Conservation (phyloP, 2,329 filamentous ascomycete species). For the Penicillium aurantiogriseum region DNA sequence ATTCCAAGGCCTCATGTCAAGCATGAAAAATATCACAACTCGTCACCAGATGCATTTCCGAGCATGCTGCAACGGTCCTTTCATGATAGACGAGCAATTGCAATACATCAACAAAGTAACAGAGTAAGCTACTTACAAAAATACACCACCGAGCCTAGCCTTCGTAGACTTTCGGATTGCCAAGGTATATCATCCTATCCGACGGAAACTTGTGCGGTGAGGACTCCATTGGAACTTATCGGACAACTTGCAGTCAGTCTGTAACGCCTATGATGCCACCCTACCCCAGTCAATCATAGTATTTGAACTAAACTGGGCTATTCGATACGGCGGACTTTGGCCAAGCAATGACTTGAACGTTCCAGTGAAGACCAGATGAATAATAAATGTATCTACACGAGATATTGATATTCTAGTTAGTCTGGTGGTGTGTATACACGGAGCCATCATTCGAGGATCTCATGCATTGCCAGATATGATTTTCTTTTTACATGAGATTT, state of each 20-base stretch:
- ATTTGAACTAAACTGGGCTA: neutral
- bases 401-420: neutral
- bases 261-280: neutral
- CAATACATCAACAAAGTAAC: neutral
- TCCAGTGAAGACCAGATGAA: no score
- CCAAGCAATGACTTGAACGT: neutral
- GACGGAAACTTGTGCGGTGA: neutral
- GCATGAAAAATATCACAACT: slow-evolving; percentile 12
- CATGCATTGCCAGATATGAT: neutral
- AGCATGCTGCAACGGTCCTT: neutral
- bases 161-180: neutral
- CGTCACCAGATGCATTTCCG: neutral
- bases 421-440: neutral
- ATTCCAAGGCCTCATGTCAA: slow-evolving; percentile 12
- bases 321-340: neutral
- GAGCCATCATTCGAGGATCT: no score
- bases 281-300: neutral
- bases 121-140: neutral
- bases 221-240: neutral
- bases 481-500: neutral
- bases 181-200: neutral
- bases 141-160: neutral
- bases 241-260: neutral
- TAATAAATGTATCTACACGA: neutral
- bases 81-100: neutral